Percentiles rank a stretch among this genome's conserved stretches.
Evolutionary conservation across 2,329 filamentous ascomycete species (phyloP).

Genomic region (Elsinoe arachidis): DNA sequence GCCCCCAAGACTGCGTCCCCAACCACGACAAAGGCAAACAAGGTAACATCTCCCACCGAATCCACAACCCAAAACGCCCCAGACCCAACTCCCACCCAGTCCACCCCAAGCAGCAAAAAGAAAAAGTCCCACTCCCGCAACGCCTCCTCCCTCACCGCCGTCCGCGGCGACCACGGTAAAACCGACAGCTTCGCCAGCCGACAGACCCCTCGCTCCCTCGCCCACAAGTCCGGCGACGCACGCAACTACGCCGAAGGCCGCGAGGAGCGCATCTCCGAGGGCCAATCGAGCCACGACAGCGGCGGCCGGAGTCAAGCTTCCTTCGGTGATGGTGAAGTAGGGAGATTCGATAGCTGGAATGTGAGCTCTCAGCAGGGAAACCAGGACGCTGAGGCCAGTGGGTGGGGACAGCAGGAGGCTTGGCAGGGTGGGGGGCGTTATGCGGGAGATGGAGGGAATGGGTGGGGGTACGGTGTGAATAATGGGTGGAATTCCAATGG

Average conservation of each 20-base stretch:
- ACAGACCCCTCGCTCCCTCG: background rate
- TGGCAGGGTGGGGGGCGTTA: background rate
- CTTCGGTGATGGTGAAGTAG: background rate
- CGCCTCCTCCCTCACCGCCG: background rate
- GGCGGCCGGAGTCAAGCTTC: background rate
- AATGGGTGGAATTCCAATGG: background rate
- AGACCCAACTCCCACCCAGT: background rate
- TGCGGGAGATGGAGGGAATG: background rate
- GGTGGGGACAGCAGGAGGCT: background rate
- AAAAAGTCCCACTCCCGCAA: background rate
- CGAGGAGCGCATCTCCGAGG: background rate
- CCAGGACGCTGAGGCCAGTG: background rate
- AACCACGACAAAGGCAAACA: background rate
- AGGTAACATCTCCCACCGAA: background rate
- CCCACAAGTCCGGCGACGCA: background rate
- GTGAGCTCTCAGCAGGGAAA: background rate
- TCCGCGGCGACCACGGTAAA: slow-evolving; percentile 5
- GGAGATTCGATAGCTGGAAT: background rate
- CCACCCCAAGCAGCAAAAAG: background rate
- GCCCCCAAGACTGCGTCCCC: background rate
- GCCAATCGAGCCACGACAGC: background rate
- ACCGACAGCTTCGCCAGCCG: background rate
- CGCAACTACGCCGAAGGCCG: background rate
- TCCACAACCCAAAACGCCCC: background rate
- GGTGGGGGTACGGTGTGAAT: background rate